phyloP scores from a whole-genome alignment of 1,284 basidiomycete species.

The Heterobasidion irregulare region DNA sequence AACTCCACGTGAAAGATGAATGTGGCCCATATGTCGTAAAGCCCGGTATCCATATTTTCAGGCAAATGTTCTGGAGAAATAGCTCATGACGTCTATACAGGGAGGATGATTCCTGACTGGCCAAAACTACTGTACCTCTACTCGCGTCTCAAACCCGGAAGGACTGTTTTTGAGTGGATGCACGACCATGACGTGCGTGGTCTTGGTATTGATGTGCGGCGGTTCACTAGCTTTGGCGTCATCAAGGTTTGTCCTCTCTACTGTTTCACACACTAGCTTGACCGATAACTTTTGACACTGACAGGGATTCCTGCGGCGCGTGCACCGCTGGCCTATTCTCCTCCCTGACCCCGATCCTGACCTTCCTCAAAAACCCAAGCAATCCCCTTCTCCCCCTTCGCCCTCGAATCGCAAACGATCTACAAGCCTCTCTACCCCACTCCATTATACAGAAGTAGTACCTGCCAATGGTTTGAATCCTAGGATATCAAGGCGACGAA shows the following conservation, averaged over 20 bases:
- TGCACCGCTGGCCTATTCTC: conserved; percentile 88
- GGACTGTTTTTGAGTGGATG: conserved; percentile 88
- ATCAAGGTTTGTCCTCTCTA: conserved; percentile 64
- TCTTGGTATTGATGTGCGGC: conserved; percentile 81
- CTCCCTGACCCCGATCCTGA: conserved; percentile 18
- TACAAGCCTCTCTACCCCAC: conserved; percentile 11
- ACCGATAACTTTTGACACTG: neutral
- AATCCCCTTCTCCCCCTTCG: conserved; percentile 7
- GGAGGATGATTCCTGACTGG: conserved; percentile 64
- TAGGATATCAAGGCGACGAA: conserved; percentile 8
- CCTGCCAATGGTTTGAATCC: conserved; percentile 12
- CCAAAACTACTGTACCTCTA: conserved; percentile 81
- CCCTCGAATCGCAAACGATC: conserved; percentile 9
- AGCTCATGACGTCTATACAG: conserved; percentile 17
- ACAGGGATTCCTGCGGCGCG: conserved; percentile 85
- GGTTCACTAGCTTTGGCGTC: conserved; percentile 98
- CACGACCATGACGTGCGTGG: conserved; percentile 64
- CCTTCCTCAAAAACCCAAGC: conserved; percentile 3
- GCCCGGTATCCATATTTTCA: conserved; percentile 35
- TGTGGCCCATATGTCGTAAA: conserved; percentile 87
- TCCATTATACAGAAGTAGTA: conserved; percentile 6
- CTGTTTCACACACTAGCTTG: neutral
- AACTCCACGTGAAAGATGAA: conserved; percentile 76
- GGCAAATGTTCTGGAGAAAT: no score
- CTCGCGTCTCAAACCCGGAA: conserved; percentile 78